phyloP scores from a whole-genome alignment of 2,329 filamentous ascomycete species.

The Aureobasidium sp. region DNA sequence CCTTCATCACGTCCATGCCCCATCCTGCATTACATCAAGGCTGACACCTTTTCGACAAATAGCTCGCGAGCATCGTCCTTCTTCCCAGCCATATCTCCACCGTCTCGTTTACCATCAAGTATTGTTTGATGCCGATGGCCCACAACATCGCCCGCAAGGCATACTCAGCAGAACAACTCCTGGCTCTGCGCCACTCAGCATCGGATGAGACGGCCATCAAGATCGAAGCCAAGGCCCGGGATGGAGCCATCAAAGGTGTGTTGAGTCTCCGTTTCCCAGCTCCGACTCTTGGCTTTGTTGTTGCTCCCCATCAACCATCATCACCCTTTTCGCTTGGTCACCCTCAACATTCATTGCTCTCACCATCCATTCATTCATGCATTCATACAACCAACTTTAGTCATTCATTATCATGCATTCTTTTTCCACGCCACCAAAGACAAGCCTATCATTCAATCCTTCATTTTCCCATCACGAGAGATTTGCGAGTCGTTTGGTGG shows the following conservation, averaged over 20 bases:
- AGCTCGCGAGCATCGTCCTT: not conserved
- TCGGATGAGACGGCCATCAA: conserved; percentile 30
- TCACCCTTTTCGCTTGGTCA: not conserved
- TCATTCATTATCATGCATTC: conserved; percentile 10
- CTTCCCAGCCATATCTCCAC: not conserved
- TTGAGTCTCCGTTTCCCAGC: not conserved
- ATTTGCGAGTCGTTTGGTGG: conserved; percentile 10
- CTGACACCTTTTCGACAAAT: not conserved
- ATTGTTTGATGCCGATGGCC: conserved; percentile 15
- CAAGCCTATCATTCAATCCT: not conserved
- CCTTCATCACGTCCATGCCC: not conserved
- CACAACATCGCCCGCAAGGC: conserved; percentile 27
- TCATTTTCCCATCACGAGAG: conserved; percentile 13
- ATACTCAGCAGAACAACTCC: conserved; percentile 32
- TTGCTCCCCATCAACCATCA: not conserved
- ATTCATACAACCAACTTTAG: conserved; percentile 2
- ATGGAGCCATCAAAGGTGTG: conserved; percentile 33
- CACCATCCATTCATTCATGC: not conserved
- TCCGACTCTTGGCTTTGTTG: not conserved
- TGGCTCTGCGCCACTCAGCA: conserved; percentile 28
- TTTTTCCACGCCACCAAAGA: conserved; percentile 2
- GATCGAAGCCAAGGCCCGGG: conserved; percentile 31
- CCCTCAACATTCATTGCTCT: not conserved
- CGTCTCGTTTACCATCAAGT: conserved; percentile 2
- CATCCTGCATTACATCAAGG: not conserved